Conservation (phyloP, 257 asterid genomes). For the Solanum pennellii region DNA sequence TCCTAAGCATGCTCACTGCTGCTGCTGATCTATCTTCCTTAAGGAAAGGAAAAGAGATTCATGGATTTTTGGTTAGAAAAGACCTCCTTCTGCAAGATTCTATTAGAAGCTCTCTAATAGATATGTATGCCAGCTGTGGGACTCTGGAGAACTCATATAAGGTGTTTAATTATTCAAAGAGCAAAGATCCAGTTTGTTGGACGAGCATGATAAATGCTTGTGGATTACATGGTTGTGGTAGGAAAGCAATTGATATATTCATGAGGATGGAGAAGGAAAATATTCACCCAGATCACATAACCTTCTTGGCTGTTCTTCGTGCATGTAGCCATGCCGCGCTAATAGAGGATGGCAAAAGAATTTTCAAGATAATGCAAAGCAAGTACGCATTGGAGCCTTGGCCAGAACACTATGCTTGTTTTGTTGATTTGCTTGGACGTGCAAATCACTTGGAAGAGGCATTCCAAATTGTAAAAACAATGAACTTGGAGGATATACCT, state of each 20-base stretch:
- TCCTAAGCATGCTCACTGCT: slow-evolving; percentile 49
- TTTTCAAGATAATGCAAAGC: slow-evolving; percentile 38
- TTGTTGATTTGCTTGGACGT: slow-evolving; percentile 84
- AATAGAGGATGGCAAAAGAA: slow-evolving; percentile 50
- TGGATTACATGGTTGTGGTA: slow-evolving; percentile 77
- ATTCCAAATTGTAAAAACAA: slow-evolving; percentile 29
- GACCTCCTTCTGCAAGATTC: slow-evolving; percentile 32
- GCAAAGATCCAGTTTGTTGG: slow-evolving; percentile 44
- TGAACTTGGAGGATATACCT: slow-evolving; percentile 46
- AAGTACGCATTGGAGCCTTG: slow-evolving; percentile 59
- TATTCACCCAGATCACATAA: slow-evolving; percentile 47
- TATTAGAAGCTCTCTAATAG: slow-evolving; percentile 60
- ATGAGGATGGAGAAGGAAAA: slow-evolving; percentile 38
- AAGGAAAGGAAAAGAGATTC: slow-evolving; percentile 71
- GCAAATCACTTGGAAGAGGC: slow-evolving; percentile 73
- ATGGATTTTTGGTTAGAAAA: slow-evolving; percentile 52
- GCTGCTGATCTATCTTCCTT: slow-evolving; percentile 48
- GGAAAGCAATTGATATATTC: slow-evolving; percentile 34
- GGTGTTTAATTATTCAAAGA: slow-evolving; percentile 25
- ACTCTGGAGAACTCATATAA: slow-evolving; percentile 37
- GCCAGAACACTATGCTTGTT: slow-evolving; percentile 76
- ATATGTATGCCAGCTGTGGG: slow-evolving; percentile 76
- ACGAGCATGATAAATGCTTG: slow-evolving; percentile 75
- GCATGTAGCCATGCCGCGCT: slow-evolving; percentile 85
- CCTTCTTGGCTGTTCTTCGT: slow-evolving; percentile 52